These are phyloP conservation scores for Elongisporangium undulatum DNA, from an alignment of 352 stramenopile genomes.

Conservation along the genomic window DNA sequence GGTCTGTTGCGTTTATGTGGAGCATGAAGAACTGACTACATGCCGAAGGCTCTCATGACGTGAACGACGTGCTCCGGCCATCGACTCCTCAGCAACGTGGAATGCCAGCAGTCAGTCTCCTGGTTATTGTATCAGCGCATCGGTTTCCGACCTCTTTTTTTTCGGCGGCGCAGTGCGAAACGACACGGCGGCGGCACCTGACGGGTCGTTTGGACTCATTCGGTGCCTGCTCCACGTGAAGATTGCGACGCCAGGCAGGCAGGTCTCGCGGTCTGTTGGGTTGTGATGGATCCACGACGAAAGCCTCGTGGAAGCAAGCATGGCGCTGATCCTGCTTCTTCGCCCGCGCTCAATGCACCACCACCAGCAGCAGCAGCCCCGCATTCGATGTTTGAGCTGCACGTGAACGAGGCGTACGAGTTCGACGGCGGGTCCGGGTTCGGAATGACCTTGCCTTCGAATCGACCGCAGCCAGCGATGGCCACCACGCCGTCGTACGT, in stretches of 20 bases:
- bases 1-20: neutral
- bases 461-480: slow-evolving; percentile 42
- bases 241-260: neutral
- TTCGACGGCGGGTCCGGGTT: slow-evolving; percentile 69
- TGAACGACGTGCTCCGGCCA: neutral
- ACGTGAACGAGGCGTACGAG: slow-evolving; percentile 58
- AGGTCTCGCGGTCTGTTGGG: neutral
- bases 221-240: neutral
- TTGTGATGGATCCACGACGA: slow-evolving; percentile 7
- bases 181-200: neutral
- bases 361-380: slow-evolving; percentile 3
- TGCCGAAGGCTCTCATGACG: neutral
- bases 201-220: neutral
- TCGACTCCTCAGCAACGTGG: neutral
- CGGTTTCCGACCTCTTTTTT: neutral
- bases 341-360: slow-evolving; percentile 3
- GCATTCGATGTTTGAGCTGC: slow-evolving; percentile 41
- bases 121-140: neutral
- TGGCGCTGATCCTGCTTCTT: slow-evolving; percentile 1
- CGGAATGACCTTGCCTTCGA: slow-evolving; percentile 48
- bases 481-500: slow-evolving; percentile 10
- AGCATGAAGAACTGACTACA: neutral
- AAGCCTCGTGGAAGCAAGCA: neutral
- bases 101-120: too few relatives aligned
- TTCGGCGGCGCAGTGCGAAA: neutral